These are phyloP conservation scores for Multifurca ochricompacta DNA, from an alignment of 768 basidiomycete genomes.

Conservation along the genomic window DNA sequence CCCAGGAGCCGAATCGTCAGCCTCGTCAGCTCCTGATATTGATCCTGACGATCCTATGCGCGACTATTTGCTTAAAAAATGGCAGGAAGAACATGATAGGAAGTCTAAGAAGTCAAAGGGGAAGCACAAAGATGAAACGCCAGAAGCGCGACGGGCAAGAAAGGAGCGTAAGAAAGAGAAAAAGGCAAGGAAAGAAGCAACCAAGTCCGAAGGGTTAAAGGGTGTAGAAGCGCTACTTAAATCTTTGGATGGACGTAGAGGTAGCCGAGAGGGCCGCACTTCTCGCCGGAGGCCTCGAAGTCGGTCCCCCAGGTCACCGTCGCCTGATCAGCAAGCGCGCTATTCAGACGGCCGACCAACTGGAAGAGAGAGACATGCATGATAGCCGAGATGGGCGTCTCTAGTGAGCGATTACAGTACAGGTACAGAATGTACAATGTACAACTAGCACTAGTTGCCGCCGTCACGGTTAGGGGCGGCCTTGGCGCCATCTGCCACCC, in stretches of 20 bases:
- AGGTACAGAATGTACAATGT: no score
- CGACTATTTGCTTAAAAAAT: conserved; percentile 76
- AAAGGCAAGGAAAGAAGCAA: conserved; percentile 43
- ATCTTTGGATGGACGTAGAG: conserved; percentile 33
- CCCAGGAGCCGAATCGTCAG: conserved; percentile 58
- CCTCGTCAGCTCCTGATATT: conserved; percentile 54
- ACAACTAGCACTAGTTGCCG: no score
- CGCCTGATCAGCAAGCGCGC: not conserved
- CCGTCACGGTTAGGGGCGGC: no score
- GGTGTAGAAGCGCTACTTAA: conserved; percentile 62
- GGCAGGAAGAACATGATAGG: conserved; percentile 58
- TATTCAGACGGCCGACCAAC: not conserved
- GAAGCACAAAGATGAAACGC: conserved; percentile 68
- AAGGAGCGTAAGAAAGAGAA: conserved; percentile 71
- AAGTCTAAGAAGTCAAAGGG: conserved; percentile 49
- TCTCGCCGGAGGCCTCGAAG: not conserved
- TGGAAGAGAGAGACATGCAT: not conserved
- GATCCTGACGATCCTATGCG: conserved; percentile 99
- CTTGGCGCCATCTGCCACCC: no score
- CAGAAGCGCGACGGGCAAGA: conserved; percentile 65
- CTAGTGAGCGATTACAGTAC: no score
- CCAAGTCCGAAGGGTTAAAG: conserved; percentile 52
- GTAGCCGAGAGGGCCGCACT: not conserved
- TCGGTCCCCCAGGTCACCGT: not conserved
- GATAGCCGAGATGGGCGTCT: not conserved